Conservation (phyloP, 345 rosid genomes). For the Geranium brycei region DNA sequence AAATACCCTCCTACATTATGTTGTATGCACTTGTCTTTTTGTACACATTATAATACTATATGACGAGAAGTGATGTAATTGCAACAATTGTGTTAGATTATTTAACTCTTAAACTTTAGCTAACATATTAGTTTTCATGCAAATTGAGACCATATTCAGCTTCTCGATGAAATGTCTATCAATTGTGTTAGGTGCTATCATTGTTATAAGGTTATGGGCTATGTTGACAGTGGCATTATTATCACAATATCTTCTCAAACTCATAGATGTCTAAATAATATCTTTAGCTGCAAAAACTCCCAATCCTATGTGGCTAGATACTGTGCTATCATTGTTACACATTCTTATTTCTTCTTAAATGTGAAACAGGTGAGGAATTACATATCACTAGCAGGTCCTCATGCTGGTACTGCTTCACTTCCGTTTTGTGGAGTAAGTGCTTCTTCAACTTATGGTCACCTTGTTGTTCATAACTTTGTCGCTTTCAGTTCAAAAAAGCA, state of each 20-base stretch:
- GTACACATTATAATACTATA: no score
- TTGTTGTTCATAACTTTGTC: neutral
- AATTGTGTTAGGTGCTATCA: neutral
- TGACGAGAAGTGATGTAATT: no score
- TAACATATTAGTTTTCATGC: neutral
- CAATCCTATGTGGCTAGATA: neutral
- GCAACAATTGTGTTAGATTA: no score
- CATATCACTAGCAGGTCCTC: slow-evolving; percentile 66
- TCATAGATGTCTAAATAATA: neutral
- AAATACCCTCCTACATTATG: no score
- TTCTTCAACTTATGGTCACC: neutral
- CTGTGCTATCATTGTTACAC: no score
- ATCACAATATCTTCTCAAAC: no score
- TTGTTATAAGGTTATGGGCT: neutral
- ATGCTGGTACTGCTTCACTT: slow-evolving; percentile 78
- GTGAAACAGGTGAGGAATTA: slow-evolving; percentile 61
- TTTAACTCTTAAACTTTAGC: no score
- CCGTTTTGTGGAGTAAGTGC: slow-evolving; percentile 71
- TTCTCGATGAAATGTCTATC: neutral
- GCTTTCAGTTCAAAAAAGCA: neutral
- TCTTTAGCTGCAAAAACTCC: neutral
- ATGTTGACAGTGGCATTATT: no score
- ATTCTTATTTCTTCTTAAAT: slow-evolving; percentile 4
- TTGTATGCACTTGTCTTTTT: no score
- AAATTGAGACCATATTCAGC: neutral